These are phyloP conservation scores for Capsicum baccatum DNA, from an alignment of 257 asterid genomes.

Conservation along the genomic window DNA sequence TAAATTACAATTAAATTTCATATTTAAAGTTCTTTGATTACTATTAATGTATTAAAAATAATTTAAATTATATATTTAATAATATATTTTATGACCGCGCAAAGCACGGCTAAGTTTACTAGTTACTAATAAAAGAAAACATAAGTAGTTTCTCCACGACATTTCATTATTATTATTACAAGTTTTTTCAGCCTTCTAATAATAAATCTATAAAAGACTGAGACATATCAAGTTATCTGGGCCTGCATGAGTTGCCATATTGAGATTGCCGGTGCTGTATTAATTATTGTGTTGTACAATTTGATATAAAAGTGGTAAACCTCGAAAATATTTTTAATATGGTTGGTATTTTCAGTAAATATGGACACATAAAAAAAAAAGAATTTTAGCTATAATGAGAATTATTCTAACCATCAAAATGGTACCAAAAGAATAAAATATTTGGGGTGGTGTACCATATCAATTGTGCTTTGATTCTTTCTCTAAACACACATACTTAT, in stretches of 20 bases:
- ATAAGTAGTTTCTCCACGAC: not conserved
- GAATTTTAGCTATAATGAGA: not conserved
- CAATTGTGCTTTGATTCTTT: not conserved
- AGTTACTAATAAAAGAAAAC: not conserved
- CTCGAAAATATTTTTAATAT: not conserved
- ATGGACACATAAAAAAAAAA: not conserved
- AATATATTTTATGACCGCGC: no score
- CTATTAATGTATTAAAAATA: no score
- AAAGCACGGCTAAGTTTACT: no score
- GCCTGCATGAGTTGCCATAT: not conserved
- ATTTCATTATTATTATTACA: not conserved
- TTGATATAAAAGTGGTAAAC: constrained; percentile 20
- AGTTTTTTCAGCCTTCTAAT: not conserved
- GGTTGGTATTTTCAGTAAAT: not conserved
- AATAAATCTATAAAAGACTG: not conserved
- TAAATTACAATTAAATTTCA: no score
- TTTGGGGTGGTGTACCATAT: not conserved
- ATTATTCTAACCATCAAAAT: constrained; percentile 7
- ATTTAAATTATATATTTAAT: no score
- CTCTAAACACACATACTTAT: not conserved
- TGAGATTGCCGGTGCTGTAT: constrained; percentile 1
- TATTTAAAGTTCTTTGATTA: no score
- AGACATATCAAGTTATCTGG: constrained; percentile 18
- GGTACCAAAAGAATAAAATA: not conserved
- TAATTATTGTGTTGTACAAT: not conserved